A percentile compares a stretch with the other conserved stretches of the same genome.
Evolutionary conservation across 495 filamentous ascomycete genomes (phyloP).

Genomic region (Aspergillus bridgeri): DNA sequence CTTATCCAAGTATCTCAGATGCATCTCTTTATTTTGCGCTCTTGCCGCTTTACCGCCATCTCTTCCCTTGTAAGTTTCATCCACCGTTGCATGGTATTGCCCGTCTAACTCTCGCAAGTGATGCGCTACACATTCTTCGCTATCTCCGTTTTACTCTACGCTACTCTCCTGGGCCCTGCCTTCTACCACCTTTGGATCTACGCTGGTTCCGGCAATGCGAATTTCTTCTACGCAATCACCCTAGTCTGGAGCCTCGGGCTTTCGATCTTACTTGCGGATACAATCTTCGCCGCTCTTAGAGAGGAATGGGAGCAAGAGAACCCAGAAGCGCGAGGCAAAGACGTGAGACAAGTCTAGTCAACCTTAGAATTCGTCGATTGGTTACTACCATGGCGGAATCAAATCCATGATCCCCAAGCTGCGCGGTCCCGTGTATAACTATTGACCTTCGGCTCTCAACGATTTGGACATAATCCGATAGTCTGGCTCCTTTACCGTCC

Average conservation of each 20-base stretch:
- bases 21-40: slow-evolving; percentile 78
- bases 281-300: slow-evolving; percentile 79
- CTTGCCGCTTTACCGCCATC: slow-evolving; percentile 83
- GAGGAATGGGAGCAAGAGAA: slow-evolving; percentile 94
- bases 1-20: slow-evolving; percentile 90
- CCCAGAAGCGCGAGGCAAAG: slow-evolving; percentile 83
- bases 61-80: slow-evolving; percentile 72
- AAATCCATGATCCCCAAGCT: neutral
- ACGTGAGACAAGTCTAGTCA: slow-evolving; percentile 82
- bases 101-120: slow-evolving; percentile 45
- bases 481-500: slow-evolving; percentile 59
- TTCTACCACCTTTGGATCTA: slow-evolving; percentile 99
- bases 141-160: slow-evolving; percentile 76
- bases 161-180: slow-evolving; percentile 82
- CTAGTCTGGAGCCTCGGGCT: slow-evolving; percentile 92
- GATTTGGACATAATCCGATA: slow-evolving; percentile 67
- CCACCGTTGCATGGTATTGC: neutral
- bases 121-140: slow-evolving; percentile 93
- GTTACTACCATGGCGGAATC: neutral
- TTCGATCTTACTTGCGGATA: slow-evolving; percentile 76
- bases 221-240: slow-evolving; percentile 99
- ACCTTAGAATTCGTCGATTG: neutral
- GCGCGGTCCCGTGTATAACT: neutral
- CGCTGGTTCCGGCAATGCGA: slow-evolving; percentile 94
- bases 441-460: neutral